These are phyloP conservation scores for Platismatia glauca DNA, from an alignment of 495 filamentous ascomycete genomes.

Conservation along the genomic window DNA sequence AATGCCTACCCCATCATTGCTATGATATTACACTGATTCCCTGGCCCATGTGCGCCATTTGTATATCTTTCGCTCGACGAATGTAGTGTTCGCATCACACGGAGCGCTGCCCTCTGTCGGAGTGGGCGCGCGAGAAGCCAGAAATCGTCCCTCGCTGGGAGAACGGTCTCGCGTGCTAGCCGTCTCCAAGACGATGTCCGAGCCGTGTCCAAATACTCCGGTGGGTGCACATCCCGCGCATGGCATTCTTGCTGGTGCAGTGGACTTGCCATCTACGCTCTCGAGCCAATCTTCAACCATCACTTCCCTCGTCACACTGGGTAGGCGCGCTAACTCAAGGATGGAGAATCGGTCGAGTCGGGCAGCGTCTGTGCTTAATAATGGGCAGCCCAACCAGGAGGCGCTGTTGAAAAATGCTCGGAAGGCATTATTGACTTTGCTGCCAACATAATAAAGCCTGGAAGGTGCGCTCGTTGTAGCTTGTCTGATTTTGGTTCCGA, in stretches of 20 bases:
- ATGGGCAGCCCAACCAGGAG: neutral
- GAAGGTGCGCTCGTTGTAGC: neutral
- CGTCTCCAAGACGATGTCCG: neutral
- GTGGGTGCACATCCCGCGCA: neutral
- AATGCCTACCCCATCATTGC: neutral
- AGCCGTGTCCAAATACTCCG: too few species aligned
- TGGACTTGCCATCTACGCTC: neutral
- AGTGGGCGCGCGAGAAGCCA: neutral
- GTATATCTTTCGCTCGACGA: neutral
- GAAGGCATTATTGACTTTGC: neutral
- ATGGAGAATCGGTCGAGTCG: neutral
- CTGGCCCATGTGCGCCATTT: neutral
- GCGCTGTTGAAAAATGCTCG: too few species aligned
- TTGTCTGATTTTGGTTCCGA: constrained; percentile 47
- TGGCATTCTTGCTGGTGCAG: neutral
- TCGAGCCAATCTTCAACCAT: neutral
- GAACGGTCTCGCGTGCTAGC: neutral
- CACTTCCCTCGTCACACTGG: neutral
- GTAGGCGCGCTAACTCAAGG: neutral
- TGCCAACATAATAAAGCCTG: neutral
- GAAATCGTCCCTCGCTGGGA: neutral
- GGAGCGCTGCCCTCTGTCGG: neutral
- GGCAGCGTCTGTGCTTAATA: neutral
- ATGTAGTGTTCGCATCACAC: neutral
- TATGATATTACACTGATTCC: neutral